These are phyloP conservation scores for Aspergillus chevalieri DNA, from an alignment of 2,329 filamentous ascomycete species.

Conservation along the genomic window DNA sequence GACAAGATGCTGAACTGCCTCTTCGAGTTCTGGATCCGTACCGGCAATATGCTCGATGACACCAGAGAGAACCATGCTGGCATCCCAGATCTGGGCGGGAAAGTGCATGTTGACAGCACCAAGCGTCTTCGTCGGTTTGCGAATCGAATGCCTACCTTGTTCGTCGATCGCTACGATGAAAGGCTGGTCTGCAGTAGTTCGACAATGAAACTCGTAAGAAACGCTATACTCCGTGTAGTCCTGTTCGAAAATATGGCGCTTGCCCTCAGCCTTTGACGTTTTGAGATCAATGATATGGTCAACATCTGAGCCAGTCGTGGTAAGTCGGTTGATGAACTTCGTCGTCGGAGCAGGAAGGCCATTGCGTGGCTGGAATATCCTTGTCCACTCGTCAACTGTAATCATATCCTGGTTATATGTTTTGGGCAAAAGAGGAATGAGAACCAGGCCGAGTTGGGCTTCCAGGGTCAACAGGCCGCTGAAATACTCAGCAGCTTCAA, in stretches of 20 bases:
- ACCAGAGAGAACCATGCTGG: conserved; percentile 26
- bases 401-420: conserved; percentile 12
- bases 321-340: conserved; percentile 32
- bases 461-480: conserved; percentile 31
- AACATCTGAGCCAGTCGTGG: conserved; percentile 35
- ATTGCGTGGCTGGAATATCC: conserved; percentile 26
- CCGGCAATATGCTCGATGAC: conserved; percentile 16
- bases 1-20: conserved; percentile 25
- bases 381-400: conserved; percentile 21
- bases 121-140: conserved; percentile 19
- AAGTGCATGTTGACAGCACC: conserved; percentile 35
- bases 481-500: conserved; percentile 31
- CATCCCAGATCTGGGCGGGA: conserved; percentile 36
- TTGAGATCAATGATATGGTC: conserved; percentile 34
- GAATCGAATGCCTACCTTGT: conserved; percentile 22
- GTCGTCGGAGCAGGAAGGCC: conserved; percentile 22
- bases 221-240: conserved; percentile 17
- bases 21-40: conserved; percentile 19
- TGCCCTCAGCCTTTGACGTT: conserved; percentile 12
- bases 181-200: conserved; percentile 19
- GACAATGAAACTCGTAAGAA: conserved; percentile 37
- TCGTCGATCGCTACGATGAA: conserved; percentile 31
- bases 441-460: conserved; percentile 31
- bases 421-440: conserved; percentile 23
- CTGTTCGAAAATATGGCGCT: conserved; percentile 22